phyloP scores from a whole-genome alignment of 148 eudicot genomes.

The Fallopia convolvulus region DNA sequence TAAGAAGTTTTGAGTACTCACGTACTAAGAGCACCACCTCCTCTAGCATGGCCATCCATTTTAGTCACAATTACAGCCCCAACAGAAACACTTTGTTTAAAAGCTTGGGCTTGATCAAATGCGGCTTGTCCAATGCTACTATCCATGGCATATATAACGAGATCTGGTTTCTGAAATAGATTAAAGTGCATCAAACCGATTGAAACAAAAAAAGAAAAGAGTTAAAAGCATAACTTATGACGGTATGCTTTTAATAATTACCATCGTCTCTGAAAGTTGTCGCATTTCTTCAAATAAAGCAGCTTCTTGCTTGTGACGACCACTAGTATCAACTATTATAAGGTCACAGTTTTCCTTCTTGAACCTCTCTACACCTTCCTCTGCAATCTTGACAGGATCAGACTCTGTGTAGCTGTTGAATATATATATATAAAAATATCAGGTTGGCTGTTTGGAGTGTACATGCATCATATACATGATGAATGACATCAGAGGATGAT shows the following conservation, averaged over 20 bases:
- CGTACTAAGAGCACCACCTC: constrained; percentile 99
- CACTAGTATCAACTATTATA: constrained; percentile 95
- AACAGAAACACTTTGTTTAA: constrained; percentile 97
- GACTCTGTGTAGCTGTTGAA: constrained; percentile 76
- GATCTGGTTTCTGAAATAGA: constrained; percentile 88
- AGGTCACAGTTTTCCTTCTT: constrained; percentile 94
- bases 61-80: constrained; percentile 97
- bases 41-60: constrained; percentile 99
- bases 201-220: not conserved
- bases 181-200: constrained; percentile 6
- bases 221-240: constrained; percentile 3
- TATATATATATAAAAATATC: not conserved
- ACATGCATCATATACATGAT: not conserved
- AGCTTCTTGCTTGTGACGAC: constrained; percentile 98
- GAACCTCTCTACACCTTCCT: constrained; percentile 90
- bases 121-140: constrained; percentile 99
- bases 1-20: constrained; percentile 33
- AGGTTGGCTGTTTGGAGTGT: not conserved
- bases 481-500: not conserved
- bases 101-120: constrained; percentile 95
- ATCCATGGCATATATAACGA: constrained; percentile 95
- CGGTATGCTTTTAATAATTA: constrained; percentile 17
- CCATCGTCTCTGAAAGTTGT: constrained; percentile 94
- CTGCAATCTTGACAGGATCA: constrained; percentile 93
- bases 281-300: constrained; percentile 98